A percentile compares a stretch with the other conserved stretches of the same genome.
phyloP scores from a whole-genome alignment of 1,284 basidiomycete genomes.

The Cryptococcus amylolentus region DNA sequence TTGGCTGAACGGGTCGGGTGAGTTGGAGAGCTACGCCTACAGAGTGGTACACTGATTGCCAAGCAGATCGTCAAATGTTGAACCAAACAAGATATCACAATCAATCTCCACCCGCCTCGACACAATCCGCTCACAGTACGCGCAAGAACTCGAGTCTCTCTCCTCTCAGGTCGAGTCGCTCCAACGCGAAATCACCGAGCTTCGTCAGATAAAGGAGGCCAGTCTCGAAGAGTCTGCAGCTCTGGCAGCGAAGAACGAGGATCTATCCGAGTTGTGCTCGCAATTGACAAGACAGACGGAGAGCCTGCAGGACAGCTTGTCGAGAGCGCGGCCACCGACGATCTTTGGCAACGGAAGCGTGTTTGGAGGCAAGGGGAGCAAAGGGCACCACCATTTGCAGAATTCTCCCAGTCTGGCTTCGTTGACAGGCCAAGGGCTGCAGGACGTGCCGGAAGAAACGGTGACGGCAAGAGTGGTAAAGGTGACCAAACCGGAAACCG shows the following conservation, averaged over 20 bases:
- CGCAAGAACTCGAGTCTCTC: constrained; percentile 78
- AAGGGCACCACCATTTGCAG: constrained; percentile 31
- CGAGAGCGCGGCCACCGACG: constrained; percentile 25
- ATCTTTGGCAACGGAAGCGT: constrained; percentile 19
- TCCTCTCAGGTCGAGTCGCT: constrained; percentile 76
- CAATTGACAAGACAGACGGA: constrained; percentile 76
- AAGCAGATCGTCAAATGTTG: neutral
- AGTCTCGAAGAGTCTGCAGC: constrained; percentile 87
- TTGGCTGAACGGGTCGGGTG: constrained; percentile 59
- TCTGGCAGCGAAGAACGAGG: constrained; percentile 86
- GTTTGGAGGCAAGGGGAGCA: neutral
- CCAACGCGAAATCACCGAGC: constrained; percentile 76
- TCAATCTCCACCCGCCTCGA: constrained; percentile 84
- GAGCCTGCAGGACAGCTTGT: constrained; percentile 45
- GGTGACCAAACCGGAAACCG: constrained; percentile 48
- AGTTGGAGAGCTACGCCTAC: neutral
- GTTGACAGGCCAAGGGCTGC: constrained; percentile 42
- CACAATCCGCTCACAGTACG: constrained; percentile 80
- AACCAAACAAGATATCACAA: neutral
- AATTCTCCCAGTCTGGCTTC: constrained; percentile 51
- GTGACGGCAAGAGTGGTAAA: constrained; percentile 45
- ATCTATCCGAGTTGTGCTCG: constrained; percentile 77
- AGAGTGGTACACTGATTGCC: neutral
- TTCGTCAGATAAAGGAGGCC: constrained; percentile 78
- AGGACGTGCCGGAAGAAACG: constrained; percentile 47